phyloP scores from a whole-genome alignment of 805 yeast genomes.

The Nakazawaea sp. region DNA sequence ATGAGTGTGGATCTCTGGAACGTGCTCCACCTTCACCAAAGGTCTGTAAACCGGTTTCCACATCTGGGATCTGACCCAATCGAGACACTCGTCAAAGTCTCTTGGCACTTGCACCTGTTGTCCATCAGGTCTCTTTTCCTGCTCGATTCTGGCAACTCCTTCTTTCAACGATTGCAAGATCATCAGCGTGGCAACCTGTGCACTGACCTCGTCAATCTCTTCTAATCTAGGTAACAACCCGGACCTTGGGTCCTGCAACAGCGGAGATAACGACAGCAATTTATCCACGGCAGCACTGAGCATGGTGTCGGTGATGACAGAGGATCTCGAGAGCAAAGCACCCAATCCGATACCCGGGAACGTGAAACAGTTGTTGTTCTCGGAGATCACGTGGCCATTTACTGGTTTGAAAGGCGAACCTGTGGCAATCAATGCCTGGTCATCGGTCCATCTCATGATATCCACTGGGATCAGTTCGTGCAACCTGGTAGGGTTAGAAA shows the following conservation, averaged over 20 bases:
- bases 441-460: conserved; percentile 86
- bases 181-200: conserved; percentile 91
- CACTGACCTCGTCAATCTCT: conserved; percentile 81
- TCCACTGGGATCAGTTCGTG: conserved; percentile 94
- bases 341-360: conserved; percentile 99
- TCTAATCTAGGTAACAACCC: conserved; percentile 86
- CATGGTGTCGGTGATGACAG: conserved; percentile 82
- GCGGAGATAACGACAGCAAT: conserved; percentile 82
- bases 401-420: conserved; percentile 98
- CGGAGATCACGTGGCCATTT: conserved; percentile 82
- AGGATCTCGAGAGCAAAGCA: conserved; percentile 82
- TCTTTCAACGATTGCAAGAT: conserved; percentile 82
- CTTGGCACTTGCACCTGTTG: conserved; percentile 67
- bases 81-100: conserved; percentile 70
- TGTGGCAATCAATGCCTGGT: conserved; percentile 88
- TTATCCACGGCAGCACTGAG: conserved; percentile 93
- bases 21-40: conserved; percentile 71
- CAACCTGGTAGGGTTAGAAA: conserved; percentile 91
- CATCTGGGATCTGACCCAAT: conserved; percentile 92
- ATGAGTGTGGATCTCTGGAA: conserved; percentile 64
- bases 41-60: conserved; percentile 94
- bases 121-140: conserved; percentile 61
- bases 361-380: conserved; percentile 93
- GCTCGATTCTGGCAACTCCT: conserved; percentile 75
- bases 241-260: conserved; percentile 62